Base-by-base conservation (phyloP, 2,329 filamentous ascomycete genomes). In the Sphaceloma murrayae region DNA sequence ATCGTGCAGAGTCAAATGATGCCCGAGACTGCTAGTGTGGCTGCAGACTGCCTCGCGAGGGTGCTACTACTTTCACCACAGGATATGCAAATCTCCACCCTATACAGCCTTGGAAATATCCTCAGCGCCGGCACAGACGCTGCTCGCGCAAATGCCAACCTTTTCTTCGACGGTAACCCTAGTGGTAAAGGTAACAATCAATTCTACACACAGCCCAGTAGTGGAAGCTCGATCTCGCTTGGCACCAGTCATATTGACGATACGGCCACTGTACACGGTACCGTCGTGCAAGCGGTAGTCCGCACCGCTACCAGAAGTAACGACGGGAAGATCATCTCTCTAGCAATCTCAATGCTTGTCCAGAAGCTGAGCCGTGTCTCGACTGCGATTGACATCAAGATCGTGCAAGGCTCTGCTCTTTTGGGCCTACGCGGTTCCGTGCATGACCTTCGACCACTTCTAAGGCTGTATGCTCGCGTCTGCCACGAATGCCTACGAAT, bases 41-140 rank as follows among this genome's bases (percentile, higher is more conserved):
- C 89, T 19, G 86, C 88, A n/a, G 78, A 79, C 52, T 91, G 83
- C 54, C 69, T 98, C 24, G 87, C 88, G 2, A 82, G 80, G 52
- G 78, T 93, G 13, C 68, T 98, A 45, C 81, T 80, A 53, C 73
- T 82, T 55, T 72, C 96, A 9, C 94, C 91, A 1, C 84, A 94
- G 54, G 91, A 98, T 67, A 82, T 87, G 26, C 76, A 94, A 26
- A 96, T 98, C 52, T 94, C 88, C 4, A 96, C 88, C 1, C 69
- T 98, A 7, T 98, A 98, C 64, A 91, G 87, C 0, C 72, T 98
- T n/a, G 91, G 91, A 14, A 98, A 98, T 58, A 82, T 94, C 3
- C 71, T 98, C 10, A 95, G 87, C 54, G 80, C 86, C 4, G 78
- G 75, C 34, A 70, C 73, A 5, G 66, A 64, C 13, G 56, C 67